phyloP scores from a whole-genome alignment of 2,329 filamentous ascomycete genomes.

The Curvularia eragrostidis region DNA sequence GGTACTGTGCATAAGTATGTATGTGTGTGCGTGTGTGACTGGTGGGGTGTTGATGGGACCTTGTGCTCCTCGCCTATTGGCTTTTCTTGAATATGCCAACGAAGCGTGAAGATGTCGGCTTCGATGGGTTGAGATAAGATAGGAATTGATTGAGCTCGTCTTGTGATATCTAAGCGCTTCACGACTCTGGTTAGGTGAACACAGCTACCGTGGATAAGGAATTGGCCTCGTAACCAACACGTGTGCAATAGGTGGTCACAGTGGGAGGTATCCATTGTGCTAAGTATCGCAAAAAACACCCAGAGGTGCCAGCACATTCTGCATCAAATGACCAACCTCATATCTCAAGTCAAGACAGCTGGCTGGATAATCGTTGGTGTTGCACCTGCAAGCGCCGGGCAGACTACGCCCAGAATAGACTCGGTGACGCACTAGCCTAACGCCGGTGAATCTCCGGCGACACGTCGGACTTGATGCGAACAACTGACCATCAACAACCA shows the following conservation, averaged over 20 bases:
- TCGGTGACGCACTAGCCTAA: conserved; percentile 34
- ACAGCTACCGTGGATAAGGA: background rate
- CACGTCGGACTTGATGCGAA: conserved; percentile 24
- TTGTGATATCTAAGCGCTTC: conserved; percentile 1
- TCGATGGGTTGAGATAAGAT: background rate
- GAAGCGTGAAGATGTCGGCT: background rate
- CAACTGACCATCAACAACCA: conserved; percentile 30
- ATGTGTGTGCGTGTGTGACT: background rate
- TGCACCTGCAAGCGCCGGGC: conserved; percentile 2
- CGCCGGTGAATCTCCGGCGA: conserved; percentile 31
- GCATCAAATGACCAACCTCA: background rate
- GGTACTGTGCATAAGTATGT: background rate
- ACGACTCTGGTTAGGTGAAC: background rate
- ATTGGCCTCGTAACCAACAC: background rate
- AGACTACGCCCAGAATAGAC: conserved; percentile 19
- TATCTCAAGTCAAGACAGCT: conserved; percentile 1
- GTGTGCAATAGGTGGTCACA: background rate
- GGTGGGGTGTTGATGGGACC: background rate
- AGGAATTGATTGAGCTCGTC: background rate
- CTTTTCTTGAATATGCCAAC: background rate
- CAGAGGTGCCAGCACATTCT: conserved; percentile 5
- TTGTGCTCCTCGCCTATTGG: background rate
- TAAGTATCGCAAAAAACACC: background rate
- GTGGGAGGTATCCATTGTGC: background rate
- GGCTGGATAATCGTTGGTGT: conserved; percentile 6